Evolutionary conservation across 2,329 filamentous ascomycete genomes (phyloP).

Genomic region (Cryphonectria nitschkei): DNA sequence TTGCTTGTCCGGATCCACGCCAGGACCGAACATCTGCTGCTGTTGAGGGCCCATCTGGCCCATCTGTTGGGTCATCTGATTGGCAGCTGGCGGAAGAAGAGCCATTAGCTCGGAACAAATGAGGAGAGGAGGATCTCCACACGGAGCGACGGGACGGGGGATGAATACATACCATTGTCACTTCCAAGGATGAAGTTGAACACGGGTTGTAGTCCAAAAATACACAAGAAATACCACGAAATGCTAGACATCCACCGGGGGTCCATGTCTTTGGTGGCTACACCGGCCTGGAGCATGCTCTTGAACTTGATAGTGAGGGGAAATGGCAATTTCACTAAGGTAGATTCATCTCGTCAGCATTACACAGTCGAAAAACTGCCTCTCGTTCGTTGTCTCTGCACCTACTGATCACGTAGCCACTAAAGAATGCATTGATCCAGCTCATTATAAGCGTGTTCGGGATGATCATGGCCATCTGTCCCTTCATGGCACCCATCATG

Average conservation of each 20-base stretch:
- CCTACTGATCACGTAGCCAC: slow-evolving; percentile 94
- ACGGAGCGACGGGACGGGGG: not conserved
- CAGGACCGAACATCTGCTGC: slow-evolving; percentile 81
- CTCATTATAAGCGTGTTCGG: slow-evolving; percentile 99
- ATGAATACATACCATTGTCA: slow-evolving; percentile 76
- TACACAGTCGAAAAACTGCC: too few relatives aligned
- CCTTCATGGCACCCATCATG: slow-evolving; percentile 99
- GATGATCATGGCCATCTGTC: slow-evolving; percentile 99
- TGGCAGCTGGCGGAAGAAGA: slow-evolving; percentile 67
- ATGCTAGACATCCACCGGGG: slow-evolving; percentile 98
- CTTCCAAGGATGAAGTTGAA: slow-evolving; percentile 96
- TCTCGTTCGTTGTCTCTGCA: slow-evolving; percentile 30
- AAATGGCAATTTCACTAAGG: slow-evolving; percentile 88
- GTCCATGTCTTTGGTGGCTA: slow-evolving; percentile 93
- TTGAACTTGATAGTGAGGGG: slow-evolving; percentile 99
- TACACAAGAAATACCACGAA: slow-evolving; percentile 97
- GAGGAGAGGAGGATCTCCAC: not conserved
- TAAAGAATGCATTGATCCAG: slow-evolving; percentile 99
- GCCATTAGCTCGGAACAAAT: slow-evolving; percentile 29
- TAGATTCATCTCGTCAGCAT: slow-evolving; percentile 29
- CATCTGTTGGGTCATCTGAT: slow-evolving; percentile 91
- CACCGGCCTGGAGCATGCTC: slow-evolving; percentile 97
- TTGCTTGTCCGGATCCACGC: slow-evolving; percentile 93
- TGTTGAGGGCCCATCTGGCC: slow-evolving; percentile 72
- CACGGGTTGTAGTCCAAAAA: slow-evolving; percentile 94